Evolutionary conservation across 257 asterid genomes (phyloP).

Genomic region (Solanum phureja): DNA sequence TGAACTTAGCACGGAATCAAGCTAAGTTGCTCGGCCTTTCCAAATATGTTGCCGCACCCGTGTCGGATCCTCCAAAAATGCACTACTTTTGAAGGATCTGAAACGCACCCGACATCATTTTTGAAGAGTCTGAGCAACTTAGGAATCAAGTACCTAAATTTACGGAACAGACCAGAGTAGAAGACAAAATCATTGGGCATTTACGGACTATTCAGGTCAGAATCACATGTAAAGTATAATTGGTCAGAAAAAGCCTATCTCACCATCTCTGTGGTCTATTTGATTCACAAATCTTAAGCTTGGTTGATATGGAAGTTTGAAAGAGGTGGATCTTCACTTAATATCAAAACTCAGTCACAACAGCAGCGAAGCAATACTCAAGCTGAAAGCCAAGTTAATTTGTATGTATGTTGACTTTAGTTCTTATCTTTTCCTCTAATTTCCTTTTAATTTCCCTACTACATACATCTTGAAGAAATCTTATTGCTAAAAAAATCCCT

Average conservation of each 20-base stretch:
- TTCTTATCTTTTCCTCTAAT: background rate
- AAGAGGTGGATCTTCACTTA: background rate
- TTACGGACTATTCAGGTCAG: background rate
- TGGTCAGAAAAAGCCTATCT: background rate
- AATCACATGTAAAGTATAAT: background rate
- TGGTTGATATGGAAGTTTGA: background rate
- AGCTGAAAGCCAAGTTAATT: background rate
- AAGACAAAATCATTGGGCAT: background rate
- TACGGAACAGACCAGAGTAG: background rate
- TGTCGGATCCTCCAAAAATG: no score
- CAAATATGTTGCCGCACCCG: no score
- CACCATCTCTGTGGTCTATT: background rate
- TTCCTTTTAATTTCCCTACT: background rate
- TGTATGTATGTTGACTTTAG: background rate
- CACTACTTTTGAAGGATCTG: no score
- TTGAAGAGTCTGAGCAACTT: no score
- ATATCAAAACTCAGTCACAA: background rate
- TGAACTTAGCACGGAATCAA: background rate
- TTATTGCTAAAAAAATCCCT: background rate
- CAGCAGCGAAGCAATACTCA: background rate
- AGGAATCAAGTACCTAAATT: background rate
- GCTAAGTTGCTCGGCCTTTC: no score
- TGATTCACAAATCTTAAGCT: background rate
- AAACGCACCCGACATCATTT: no score
- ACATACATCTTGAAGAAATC: background rate